phyloP scores from a whole-genome alignment of 805 yeast species.

The Saccharomycopsis fermentans region DNA sequence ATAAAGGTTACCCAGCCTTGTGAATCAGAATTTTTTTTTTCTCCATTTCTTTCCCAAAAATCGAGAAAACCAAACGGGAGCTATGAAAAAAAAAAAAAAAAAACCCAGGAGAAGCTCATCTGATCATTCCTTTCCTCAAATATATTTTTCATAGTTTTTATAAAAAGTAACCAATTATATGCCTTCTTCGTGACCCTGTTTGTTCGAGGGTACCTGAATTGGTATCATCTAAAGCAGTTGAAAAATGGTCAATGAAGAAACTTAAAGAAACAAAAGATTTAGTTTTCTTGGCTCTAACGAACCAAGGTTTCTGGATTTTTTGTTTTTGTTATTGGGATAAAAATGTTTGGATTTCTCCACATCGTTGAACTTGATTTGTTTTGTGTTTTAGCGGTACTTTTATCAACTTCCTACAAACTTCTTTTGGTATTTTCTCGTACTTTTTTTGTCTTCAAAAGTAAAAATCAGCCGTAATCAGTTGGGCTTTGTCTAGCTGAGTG shows the following conservation, averaged over 20 bases:
- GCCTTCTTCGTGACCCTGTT: conserved; percentile 2
- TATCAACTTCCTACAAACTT: not conserved
- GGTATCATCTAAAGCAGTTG: conserved; percentile 1
- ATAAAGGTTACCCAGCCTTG: too few species aligned
- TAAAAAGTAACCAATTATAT: not conserved
- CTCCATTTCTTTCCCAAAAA: not conserved
- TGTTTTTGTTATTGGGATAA: not conserved
- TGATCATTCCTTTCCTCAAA: not conserved
- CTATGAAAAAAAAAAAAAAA: not conserved
- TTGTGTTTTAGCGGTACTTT: not conserved
- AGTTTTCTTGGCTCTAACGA: not conserved
- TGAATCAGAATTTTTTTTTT: too few species aligned
- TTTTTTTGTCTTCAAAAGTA: not conserved
- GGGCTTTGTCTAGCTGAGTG: too few species aligned
- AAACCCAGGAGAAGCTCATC: not conserved
- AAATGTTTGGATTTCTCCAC: not conserved
- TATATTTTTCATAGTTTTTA: not conserved
- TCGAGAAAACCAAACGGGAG: not conserved
- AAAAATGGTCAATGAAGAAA: not conserved
- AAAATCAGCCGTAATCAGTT: not conserved
- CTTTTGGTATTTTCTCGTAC: too few species aligned
- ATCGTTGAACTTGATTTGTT: conserved; percentile 1
- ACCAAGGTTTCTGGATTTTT: not conserved
- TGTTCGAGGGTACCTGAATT: not conserved
- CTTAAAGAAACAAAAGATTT: not conserved